phyloP scores from a whole-genome alignment of 2,329 filamentous ascomycete genomes.

The Didymella exigua region DNA sequence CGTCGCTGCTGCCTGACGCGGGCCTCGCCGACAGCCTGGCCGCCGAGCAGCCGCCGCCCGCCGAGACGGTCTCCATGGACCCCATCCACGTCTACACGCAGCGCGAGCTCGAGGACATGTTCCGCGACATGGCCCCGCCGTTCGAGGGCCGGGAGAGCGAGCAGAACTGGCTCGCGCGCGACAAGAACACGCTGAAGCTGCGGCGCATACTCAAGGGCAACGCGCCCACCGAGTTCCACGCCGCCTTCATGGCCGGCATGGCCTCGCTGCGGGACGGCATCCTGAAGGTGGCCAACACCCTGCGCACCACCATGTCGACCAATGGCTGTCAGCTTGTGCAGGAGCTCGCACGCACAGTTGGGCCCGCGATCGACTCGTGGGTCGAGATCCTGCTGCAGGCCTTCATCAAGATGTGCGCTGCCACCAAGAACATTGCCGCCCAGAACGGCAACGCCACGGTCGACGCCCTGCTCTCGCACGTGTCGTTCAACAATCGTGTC shows the following conservation, averaged over 20 bases:
- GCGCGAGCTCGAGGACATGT: slow-evolving; percentile 85
- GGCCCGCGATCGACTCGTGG: slow-evolving; percentile 82
- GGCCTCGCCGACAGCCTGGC: slow-evolving; percentile 52
- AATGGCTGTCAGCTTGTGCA: slow-evolving; percentile 84
- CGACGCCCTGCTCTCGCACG: slow-evolving; percentile 78
- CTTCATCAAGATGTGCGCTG: slow-evolving; percentile 85
- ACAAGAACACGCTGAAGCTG: slow-evolving; percentile 78
- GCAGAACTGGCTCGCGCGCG: slow-evolving; percentile 86
- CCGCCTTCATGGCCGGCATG: slow-evolving; percentile 71
- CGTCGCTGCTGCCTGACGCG: slow-evolving; percentile 51
- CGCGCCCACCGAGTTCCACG: slow-evolving; percentile 75
- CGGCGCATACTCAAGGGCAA: slow-evolving; percentile 84
- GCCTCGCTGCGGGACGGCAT: slow-evolving; percentile 84
- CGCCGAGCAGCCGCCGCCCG: slow-evolving; percentile 65
- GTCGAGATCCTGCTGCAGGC: slow-evolving; percentile 88
- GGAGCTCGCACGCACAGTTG: slow-evolving; percentile 77
- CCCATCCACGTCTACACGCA: slow-evolving; percentile 83
- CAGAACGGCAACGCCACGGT: slow-evolving; percentile 82
- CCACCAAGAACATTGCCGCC: slow-evolving; percentile 90
- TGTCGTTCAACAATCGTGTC: slow-evolving; percentile 78
- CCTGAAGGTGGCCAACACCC: slow-evolving; percentile 79
- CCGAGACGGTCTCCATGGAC: slow-evolving; percentile 72
- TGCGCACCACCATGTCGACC: slow-evolving; percentile 88
- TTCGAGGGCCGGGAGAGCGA: slow-evolving; percentile 92
- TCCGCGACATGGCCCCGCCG: slow-evolving; percentile 77